These are phyloP conservation scores for Nephelium lappaceum DNA, from an alignment of 345 rosid genomes.

Conservation along the genomic window DNA sequence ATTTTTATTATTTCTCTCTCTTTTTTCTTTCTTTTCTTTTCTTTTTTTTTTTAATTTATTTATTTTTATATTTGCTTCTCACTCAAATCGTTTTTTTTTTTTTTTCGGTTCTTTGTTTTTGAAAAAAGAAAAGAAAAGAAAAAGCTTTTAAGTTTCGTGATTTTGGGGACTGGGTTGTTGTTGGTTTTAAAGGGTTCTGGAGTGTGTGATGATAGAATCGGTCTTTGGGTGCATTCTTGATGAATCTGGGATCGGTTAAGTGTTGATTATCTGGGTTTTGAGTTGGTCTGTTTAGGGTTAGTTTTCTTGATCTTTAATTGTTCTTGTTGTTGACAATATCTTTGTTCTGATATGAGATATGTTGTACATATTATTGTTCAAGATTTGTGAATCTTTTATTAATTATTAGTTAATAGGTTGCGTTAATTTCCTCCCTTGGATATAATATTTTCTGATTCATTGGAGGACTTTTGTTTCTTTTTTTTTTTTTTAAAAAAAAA, in stretches of 20 bases:
- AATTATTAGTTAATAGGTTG: conserved; percentile 2
- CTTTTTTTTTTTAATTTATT: not conserved
- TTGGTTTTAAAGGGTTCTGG: not conserved
- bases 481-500: too few species aligned
- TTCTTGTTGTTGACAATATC: conserved; percentile 12
- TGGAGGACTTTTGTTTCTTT: conserved; percentile 43
- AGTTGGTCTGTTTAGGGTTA: not conserved
- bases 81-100: not conserved
- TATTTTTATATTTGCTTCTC: too few species aligned
- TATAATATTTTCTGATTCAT: conserved; percentile 41
- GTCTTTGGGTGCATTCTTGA: conserved; percentile 40
- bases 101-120: not conserved
- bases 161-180: conserved; percentile 21
- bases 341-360: conserved; percentile 15
- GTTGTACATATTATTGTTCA: conserved; percentile 45
- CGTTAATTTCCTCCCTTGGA: conserved; percentile 37
- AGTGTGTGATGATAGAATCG: conserved; percentile 33
- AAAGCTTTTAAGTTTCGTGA: conserved; percentile 18
- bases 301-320: not conserved
- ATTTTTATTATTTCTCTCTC: too few species aligned
- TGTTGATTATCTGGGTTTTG: conserved; percentile 10
- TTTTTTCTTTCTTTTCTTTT: not conserved
- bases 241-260: conserved; percentile 47
- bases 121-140: too few species aligned
- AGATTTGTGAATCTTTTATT: conserved; percentile 24